Evolutionary conservation across 768 basidiomycete genomes (phyloP).

Genomic region (Rhizopogon vulgaris): DNA sequence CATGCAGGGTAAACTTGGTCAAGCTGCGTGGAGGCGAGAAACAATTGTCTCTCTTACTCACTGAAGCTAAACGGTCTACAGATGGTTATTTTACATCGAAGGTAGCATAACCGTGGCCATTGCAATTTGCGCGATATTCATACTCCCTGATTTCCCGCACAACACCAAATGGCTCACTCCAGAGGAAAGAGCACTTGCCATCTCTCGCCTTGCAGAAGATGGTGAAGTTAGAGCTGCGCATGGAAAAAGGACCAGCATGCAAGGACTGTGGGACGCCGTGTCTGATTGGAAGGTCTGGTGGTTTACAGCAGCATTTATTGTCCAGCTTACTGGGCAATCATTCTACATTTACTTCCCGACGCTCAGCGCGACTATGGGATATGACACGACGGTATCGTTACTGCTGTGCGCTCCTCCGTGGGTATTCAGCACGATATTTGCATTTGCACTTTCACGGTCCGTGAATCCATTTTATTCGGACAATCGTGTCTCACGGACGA

Average conservation of each 20-base stretch:
- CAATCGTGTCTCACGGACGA: not conserved
- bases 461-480: too few species aligned
- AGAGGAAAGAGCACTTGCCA: slow-evolving; percentile 47
- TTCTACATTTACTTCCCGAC: slow-evolving; percentile 78
- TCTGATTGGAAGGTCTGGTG: slow-evolving; percentile 78
- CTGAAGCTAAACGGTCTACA: slow-evolving; percentile 12
- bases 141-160: slow-evolving; percentile 66
- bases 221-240: not conserved
- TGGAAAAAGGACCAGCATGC: slow-evolving; percentile 24
- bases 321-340: slow-evolving; percentile 47
- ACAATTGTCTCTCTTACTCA: not conserved
- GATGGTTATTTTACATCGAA: slow-evolving; percentile 67
- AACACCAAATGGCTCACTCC: slow-evolving; percentile 49
- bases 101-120: slow-evolving; percentile 46
- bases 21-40: slow-evolving; percentile 40
- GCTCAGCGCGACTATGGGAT: slow-evolving; percentile 62
- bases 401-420: slow-evolving; percentile 70
- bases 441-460: not conserved
- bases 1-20: slow-evolving; percentile 41
- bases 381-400: slow-evolving; percentile 48
- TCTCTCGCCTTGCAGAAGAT: slow-evolving; percentile 54
- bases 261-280: slow-evolving; percentile 40
- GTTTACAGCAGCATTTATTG: slow-evolving; percentile 56
- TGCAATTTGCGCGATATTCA: slow-evolving; percentile 43
- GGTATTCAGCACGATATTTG: not conserved